Evolutionary conservation across 2,329 filamentous ascomycete species (phyloP).

Genomic region (Ambrosiella beaveri): DNA sequence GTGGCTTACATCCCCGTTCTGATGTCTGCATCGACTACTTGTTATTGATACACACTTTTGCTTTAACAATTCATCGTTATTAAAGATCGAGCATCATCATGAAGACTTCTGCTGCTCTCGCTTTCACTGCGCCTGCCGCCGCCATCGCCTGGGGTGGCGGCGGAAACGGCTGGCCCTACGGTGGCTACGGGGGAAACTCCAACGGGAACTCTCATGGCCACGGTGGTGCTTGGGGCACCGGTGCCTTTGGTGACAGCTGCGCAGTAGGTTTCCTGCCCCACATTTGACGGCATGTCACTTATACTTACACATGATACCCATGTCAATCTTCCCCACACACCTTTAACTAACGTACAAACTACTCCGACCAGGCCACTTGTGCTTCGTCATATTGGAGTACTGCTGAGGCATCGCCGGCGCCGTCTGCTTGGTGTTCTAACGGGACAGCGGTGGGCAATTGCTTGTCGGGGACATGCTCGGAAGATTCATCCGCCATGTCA

Average conservation of each 20-base stretch:
- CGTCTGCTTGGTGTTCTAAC: conserved; percentile 15
- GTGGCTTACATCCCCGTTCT: too few relatives aligned
- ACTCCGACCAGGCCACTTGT: conserved; percentile 11
- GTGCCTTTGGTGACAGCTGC: conserved; percentile 4
- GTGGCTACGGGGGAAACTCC: conserved; percentile 4
- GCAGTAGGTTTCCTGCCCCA: conserved; percentile 12
- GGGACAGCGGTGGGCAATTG: conserved; percentile 14
- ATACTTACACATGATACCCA: neutral
- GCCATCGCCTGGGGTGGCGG: conserved; percentile 9
- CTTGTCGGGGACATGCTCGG: conserved; percentile 16
- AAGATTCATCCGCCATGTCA: conserved; percentile 13
- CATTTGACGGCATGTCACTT: neutral
- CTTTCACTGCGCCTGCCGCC: conserved; percentile 7
- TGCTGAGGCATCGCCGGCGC: conserved; percentile 15
- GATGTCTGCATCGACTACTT: neutral
- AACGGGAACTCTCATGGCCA: neutral
- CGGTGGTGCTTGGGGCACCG: conserved; percentile 2
- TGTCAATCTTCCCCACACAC: neutral
- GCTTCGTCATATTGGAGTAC: conserved; percentile 17
- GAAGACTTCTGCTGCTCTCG: conserved; percentile 7
- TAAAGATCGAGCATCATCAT: neutral
- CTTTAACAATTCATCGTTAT: neutral
- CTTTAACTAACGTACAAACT: neutral
- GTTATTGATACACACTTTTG: too few relatives aligned
- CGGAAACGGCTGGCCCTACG: conserved; percentile 10